A percentile compares a stretch with the other conserved stretches of the same genome.
phyloP scores from a whole-genome alignment of 768 basidiomycete genomes.

The Agaricus subrufescens region DNA sequence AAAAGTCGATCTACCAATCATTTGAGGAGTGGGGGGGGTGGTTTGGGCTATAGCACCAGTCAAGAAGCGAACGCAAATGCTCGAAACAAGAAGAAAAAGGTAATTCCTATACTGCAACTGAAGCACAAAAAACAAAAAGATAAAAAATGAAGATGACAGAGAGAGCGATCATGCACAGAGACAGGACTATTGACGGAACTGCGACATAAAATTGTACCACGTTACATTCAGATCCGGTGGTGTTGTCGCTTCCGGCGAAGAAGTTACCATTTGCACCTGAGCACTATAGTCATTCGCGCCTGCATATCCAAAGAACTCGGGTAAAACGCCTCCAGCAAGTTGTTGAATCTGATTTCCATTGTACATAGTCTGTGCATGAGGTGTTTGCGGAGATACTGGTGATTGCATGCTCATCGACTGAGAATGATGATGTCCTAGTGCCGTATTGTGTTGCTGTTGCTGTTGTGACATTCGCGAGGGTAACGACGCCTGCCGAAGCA shows the following conservation, averaged over 20 bases:
- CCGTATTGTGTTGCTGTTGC: slow-evolving; percentile 16
- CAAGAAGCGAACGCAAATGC: background rate
- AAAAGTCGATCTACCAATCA: background rate
- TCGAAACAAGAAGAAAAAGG: background rate
- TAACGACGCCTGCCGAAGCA: background rate
- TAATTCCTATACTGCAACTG: too few relatives aligned
- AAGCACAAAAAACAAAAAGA: background rate
- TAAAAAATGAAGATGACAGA: background rate
- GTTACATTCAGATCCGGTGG: slow-evolving; percentile 35
- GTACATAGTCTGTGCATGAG: slow-evolving; percentile 4
- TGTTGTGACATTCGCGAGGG: slow-evolving; percentile 4
- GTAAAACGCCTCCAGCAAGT: slow-evolving; percentile 14
- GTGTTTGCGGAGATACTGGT: background rate
- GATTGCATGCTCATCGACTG: slow-evolving; percentile 11
- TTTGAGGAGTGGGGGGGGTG: background rate
- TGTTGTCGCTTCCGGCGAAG: slow-evolving; percentile 13
- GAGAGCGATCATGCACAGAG: background rate
- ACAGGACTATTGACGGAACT: slow-evolving; percentile 30
- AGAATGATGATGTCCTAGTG: slow-evolving; percentile 18
- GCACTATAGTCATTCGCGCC: slow-evolving; percentile 15
- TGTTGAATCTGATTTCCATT: slow-evolving; percentile 6
- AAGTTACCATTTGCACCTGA: slow-evolving; percentile 23
- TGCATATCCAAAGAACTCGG: slow-evolving; percentile 27
- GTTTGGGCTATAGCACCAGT: background rate
- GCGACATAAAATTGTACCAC: slow-evolving; percentile 46